A percentile compares a stretch with the other conserved stretches of the same genome.
phyloP scores from a whole-genome alignment of 2,329 filamentous ascomycete species.

The Cryphonectria parasitica region DNA sequence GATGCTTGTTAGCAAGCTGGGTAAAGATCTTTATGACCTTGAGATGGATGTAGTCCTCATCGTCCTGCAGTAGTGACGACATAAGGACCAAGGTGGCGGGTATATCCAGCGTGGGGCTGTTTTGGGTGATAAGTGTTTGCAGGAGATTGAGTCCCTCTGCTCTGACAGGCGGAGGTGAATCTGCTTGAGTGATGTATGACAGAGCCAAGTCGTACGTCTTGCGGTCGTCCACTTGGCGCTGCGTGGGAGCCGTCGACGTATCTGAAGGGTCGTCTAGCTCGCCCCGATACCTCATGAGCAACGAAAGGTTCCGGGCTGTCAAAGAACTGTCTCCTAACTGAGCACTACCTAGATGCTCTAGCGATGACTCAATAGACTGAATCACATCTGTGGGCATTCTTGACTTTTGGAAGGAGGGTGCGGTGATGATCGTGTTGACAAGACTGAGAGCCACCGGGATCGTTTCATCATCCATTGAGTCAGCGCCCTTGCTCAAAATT shows the following conservation, averaged over 20 bases:
- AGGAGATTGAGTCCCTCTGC: conserved; percentile 67
- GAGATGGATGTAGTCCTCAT: conserved; percentile 73
- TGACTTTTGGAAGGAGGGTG: conserved; percentile 58
- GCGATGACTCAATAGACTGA: conserved; percentile 50
- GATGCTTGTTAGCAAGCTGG: conserved; percentile 64
- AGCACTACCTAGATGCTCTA: conserved; percentile 48
- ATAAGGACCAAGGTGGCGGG: conserved; percentile 66
- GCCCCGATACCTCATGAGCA: conserved; percentile 61
- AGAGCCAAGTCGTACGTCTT: conserved; percentile 66
- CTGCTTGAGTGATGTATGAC: conserved; percentile 63
- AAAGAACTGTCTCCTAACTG: conserved; percentile 48
- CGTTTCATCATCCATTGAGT: conserved; percentile 51
- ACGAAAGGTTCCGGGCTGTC: conserved; percentile 59
- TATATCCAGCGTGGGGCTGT: conserved; percentile 67
- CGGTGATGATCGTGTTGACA: conserved; percentile 62
- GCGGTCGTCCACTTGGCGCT: conserved; percentile 60
- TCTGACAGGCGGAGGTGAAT: conserved; percentile 68
- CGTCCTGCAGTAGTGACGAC: conserved; percentile 65
- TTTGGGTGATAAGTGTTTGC: conserved; percentile 57
- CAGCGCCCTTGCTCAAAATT: conserved; percentile 52
- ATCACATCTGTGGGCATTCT: conserved; percentile 49
- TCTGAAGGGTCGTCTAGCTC: conserved; percentile 53
- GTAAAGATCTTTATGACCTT: conserved; percentile 69
- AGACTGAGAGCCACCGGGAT: conserved; percentile 61
- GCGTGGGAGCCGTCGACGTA: conserved; percentile 43